A percentile compares a stretch with the other conserved stretches of the same genome.
Evolutionary conservation across 345 rosid genomes (phyloP).

Genomic region (Gynandropsis gynandra): DNA sequence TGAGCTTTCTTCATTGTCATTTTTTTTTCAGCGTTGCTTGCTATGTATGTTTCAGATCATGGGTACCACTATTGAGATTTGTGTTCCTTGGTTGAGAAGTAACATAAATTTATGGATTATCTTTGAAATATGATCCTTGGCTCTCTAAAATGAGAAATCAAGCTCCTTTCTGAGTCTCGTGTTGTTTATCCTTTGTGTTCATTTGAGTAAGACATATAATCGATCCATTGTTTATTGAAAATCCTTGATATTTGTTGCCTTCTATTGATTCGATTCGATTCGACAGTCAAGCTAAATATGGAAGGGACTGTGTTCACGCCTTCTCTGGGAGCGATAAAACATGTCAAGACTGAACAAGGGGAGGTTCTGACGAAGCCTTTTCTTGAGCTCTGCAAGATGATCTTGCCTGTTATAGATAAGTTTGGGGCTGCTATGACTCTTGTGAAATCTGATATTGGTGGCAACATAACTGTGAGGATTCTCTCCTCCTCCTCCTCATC

Average conservation of each 20-base stretch:
- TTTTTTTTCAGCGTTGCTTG: no score
- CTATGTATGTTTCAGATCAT: no score
- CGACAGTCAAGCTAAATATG: slow-evolving; percentile 29
- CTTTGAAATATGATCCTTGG: slow-evolving; percentile 4
- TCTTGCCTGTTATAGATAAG: slow-evolving; percentile 87
- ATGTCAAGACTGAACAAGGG: slow-evolving; percentile 56
- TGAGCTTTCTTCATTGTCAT: no score
- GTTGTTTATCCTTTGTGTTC: slow-evolving; percentile 13
- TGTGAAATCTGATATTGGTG: slow-evolving; percentile 84
- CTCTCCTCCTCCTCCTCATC: slow-evolving; percentile 6
- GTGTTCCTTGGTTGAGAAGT: not conserved
- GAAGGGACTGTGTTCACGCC: slow-evolving; percentile 77
- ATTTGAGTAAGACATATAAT: not conserved
- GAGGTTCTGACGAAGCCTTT: slow-evolving; percentile 82
- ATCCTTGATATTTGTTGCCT: not conserved
- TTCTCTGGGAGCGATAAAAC: slow-evolving; percentile 82
- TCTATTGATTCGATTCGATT: slow-evolving; percentile 6
- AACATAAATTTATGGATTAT: no score
- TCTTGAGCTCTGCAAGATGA: slow-evolving; percentile 75
- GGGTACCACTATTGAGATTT: no score
- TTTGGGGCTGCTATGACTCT: slow-evolving; percentile 91
- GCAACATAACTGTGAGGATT: slow-evolving; percentile 63
- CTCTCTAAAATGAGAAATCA: not conserved
- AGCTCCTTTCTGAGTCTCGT: not conserved
- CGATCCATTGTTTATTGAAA: slow-evolving; percentile 5